Evolutionary conservation across 306 rosid genomes (phyloP), one percentile per base, ranked within the genome.

Genomic region (Echinosophora koreensis): DNA sequence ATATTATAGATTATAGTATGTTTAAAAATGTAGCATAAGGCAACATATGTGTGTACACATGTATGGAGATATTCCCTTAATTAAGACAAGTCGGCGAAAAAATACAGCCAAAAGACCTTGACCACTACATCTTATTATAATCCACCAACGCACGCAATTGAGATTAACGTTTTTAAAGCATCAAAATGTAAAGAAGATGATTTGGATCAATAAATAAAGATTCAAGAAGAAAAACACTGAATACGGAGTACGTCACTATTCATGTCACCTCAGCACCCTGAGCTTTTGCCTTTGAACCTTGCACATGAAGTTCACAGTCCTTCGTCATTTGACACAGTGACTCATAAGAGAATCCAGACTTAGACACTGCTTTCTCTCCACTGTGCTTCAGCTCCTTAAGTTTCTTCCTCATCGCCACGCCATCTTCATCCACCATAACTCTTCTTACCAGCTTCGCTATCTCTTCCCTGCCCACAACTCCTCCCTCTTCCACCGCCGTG

Each of bases 381-480:
- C 82, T 14, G 4, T 41, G 0, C 41, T 71, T 83, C 8, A 80
- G 14, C 66, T 81, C 85, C 34, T 73, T 77, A 1, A 68, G 83
- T 52, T 74, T 81, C 0, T 0, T 35, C 60, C 86, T 81, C 41
- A 78, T 79, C 0, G 0, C 32, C 3, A 5, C 1, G 0, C 90
- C 90, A 44, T 83, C 88, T 17, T 75, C 14, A 7, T 61, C 88
- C 74, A 42, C 88, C 84, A 83, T 78, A 4, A 90, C 78, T 80
- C 80, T 86, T 65, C 89, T 86, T 54, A 87, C 77, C 81, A 83
- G 1, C 72, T 16, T 71, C 32, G 41, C 81, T 39, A 90, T 63
- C 56, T 81, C 54, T 27, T 86, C 91, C 60, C 85, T 71, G 5
- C 59, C 35, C 73, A 89, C 86, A 9, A 87, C 65, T 3, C 59